Evolutionary conservation across 805 yeast genomes (phyloP).

Genomic region (Kodamaea neixiangensis): DNA sequence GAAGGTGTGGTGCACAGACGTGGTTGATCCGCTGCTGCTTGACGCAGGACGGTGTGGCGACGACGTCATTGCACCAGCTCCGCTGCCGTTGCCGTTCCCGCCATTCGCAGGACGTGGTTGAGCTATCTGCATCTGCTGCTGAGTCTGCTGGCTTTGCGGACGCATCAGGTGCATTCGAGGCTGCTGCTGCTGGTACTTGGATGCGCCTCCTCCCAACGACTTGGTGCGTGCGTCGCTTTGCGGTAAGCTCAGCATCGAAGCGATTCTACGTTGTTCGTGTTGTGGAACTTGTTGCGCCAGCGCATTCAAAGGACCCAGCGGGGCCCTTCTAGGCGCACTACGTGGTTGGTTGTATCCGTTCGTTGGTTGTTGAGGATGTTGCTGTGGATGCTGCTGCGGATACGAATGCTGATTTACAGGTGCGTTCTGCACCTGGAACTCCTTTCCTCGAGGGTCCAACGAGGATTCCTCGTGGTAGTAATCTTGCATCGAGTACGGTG

Average conservation of each 20-base stretch:
- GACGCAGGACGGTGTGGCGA: conserved; percentile 17
- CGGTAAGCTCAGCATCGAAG: conserved; percentile 9
- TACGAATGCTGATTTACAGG: background rate
- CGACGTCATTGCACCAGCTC: background rate
- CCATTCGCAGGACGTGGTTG: conserved; percentile 10
- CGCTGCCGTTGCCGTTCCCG: background rate
- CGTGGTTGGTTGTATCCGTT: background rate
- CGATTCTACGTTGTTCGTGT: conserved; percentile 9
- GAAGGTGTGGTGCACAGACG: conserved; percentile 32
- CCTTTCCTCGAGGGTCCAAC: conserved; percentile 5
- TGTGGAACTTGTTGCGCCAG: background rate
- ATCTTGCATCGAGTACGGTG: conserved; percentile 13
- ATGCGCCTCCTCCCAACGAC: conserved; percentile 29
- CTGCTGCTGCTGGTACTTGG: conserved; percentile 12
- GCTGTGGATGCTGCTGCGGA: background rate
- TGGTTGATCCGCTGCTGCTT: conserved; percentile 18
- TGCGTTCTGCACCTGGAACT: background rate
- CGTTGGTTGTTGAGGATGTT: background rate
- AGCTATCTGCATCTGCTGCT: conserved; percentile 11
- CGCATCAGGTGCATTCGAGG: conserved; percentile 11
- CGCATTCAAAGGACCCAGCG: background rate
- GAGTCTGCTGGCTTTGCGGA: conserved; percentile 2
- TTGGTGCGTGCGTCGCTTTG: conserved; percentile 25
- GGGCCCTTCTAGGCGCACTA: conserved; percentile 3
- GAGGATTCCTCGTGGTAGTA: conserved; percentile 4